phyloP scores from a whole-genome alignment of 441 rosid species.

The Gossypium davidsonii region DNA sequence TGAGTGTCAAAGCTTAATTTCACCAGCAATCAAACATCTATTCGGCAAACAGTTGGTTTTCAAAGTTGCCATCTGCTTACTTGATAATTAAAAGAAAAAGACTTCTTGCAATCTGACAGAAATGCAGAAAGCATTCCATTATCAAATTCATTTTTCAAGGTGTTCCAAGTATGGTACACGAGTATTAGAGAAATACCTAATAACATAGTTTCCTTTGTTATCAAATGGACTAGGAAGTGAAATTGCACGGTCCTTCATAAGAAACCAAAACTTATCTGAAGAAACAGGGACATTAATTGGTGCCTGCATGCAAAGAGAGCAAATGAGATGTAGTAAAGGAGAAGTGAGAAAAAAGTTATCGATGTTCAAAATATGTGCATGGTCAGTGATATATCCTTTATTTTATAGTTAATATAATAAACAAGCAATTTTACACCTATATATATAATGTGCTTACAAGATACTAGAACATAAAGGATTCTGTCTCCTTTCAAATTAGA shows the following conservation, averaged over 20 bases:
- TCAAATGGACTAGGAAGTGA: conserved; percentile 85
- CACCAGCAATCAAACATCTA: neutral
- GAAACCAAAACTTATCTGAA: conserved; percentile 83
- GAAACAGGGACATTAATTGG: conserved; percentile 71
- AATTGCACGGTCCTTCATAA: conserved; percentile 66
- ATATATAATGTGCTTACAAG: conserved; percentile 3
- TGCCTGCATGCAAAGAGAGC: conserved; percentile 44
- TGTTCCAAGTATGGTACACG: neutral
- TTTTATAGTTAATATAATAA: neutral
- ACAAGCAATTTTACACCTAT: neutral
- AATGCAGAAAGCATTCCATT: neutral
- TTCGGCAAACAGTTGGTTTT: neutral
- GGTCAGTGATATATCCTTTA: neutral
- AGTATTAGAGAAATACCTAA: conserved; percentile 45
- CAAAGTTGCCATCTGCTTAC: neutral
- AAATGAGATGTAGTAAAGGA: conserved; percentile 12
- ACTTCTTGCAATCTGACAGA: neutral
- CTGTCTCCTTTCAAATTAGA: neutral
- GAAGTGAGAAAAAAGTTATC: neutral
- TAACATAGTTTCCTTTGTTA: conserved; percentile 82
- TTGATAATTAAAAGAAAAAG: neutral
- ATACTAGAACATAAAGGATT: neutral
- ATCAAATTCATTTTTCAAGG: neutral
- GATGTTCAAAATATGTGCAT: neutral
- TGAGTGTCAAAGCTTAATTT: neutral